Conservation (phyloP, 495 filamentous ascomycete genomes). For the Aeminium ludgeri region DNA sequence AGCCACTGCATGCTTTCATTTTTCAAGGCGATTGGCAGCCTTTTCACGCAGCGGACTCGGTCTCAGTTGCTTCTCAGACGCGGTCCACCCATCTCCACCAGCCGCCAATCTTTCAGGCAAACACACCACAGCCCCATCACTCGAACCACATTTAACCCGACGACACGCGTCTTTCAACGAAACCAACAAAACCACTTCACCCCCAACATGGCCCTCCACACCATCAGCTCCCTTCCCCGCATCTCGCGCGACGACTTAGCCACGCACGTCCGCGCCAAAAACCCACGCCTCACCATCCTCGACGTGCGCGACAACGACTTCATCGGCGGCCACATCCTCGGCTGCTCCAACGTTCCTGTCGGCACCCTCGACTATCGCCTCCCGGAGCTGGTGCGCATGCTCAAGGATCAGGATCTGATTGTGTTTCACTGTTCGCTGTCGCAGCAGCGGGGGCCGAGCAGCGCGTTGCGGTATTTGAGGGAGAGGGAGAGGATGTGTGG, state of each 20-base stretch:
- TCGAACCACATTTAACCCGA: too few relatives aligned
- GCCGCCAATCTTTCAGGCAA: too few relatives aligned
- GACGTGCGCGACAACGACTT: constrained; percentile 88
- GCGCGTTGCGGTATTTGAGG: constrained; percentile 51
- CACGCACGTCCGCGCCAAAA: constrained; percentile 34
- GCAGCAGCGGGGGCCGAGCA: constrained; percentile 66
- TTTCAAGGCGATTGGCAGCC: too few relatives aligned
- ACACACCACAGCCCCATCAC: too few relatives aligned
- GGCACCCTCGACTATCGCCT: constrained; percentile 52
- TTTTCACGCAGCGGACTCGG: too few relatives aligned
- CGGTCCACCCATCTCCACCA: too few relatives aligned
- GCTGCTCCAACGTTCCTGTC: constrained; percentile 59
- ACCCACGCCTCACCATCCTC: constrained; percentile 49
- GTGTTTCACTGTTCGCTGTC: constrained; percentile 93
- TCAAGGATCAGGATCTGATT: constrained; percentile 62
- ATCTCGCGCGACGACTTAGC: constrained; percentile 48
- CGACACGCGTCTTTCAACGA: too few relatives aligned
- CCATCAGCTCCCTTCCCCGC: constrained; percentile 44
- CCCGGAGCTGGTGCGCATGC: constrained; percentile 63
- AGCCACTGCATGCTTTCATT: too few relatives aligned
- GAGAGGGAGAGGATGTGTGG: constrained; percentile 37
- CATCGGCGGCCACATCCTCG: constrained; percentile 75
- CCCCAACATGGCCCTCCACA: constrained; percentile 42
- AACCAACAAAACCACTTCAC: too few relatives aligned
- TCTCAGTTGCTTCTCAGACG: too few relatives aligned